Evolutionary conservation across 202 grass and related monocot genomes (phyloP), one percentile per base, ranked within the genome.

Genomic region (Zoysia matrella): DNA sequence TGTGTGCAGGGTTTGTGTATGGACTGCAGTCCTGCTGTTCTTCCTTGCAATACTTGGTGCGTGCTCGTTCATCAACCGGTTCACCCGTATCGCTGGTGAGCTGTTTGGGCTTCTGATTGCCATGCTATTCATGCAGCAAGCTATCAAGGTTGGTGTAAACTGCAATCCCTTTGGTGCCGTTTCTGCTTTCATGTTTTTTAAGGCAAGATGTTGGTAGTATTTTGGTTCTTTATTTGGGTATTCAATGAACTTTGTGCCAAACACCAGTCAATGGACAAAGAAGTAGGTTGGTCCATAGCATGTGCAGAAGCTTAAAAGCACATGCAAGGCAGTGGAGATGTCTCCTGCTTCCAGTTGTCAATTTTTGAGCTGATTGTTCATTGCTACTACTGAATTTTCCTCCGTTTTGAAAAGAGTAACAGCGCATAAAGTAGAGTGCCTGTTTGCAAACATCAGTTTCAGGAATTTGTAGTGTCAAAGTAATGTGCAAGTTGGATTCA

Each of bases 41-140:
- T 78, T 93, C 47, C 50, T 99, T 89, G 79, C 96, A 15, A 81
- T 99, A 76, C 78, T 95, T 9, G 96, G 96, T 6, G 96, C 96
- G 1, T 91, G 89, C 71, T 99, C 96, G 1, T 89, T 99, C 73
- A 99, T 99, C 79, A 99, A 94, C 48, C 90, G 97, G 40, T 99
- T 99, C 78, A 99, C 97, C 65, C 97, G 97, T 57, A 40, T 99
- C 9, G 97, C 97, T 0, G 97, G 97, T 1, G 97, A 99, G 91
- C 87, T 99, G 40, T 99, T 99, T 45, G 97, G 97, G 8, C 93
- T 99, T 61, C 93, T 99, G 81, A 99, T 99, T 53, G 97, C 97
- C 7, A 99, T 96, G 97, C 87, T 99, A 11, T 99, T 99, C 65
- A 96, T 99, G 97, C 97, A 99, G 81, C 97, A 99, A 72, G 97